Conservation (phyloP, 192 early-diverging fungal species). For the Obelidium mucronatum region DNA sequence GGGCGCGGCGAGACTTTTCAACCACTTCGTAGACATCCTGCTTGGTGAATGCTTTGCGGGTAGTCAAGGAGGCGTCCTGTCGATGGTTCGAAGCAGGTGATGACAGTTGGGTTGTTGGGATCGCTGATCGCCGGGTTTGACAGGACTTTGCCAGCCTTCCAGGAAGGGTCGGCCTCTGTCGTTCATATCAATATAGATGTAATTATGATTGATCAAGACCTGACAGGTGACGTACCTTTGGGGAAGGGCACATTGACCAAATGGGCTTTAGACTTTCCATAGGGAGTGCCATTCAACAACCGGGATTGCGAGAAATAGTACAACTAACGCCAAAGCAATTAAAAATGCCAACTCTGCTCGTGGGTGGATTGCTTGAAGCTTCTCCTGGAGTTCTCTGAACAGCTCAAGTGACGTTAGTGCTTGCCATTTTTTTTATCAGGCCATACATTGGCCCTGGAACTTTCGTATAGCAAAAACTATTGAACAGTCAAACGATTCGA, state of each 20-base stretch:
- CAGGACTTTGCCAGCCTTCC: not conserved
- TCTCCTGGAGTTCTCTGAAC: not conserved
- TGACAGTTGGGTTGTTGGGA: constrained; percentile 54
- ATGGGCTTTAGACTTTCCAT: constrained; percentile 13
- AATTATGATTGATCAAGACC: not conserved
- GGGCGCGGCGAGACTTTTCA: constrained; percentile 65
- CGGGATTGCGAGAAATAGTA: not conserved
- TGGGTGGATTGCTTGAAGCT: not conserved
- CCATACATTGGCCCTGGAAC: too few relatives aligned
- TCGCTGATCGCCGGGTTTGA: constrained; percentile 1
- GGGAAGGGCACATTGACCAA: constrained; percentile 25
- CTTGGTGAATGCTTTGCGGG: constrained; percentile 61
- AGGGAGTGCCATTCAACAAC: not conserved
- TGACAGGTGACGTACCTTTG: not conserved
- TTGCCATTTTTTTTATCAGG: too few relatives aligned
- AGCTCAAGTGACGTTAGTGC: too few relatives aligned
- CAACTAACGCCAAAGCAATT: not conserved
- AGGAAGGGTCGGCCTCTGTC: not conserved
- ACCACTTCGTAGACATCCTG: constrained; percentile 67
- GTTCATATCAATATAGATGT: not conserved
- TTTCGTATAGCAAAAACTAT: too few relatives aligned
- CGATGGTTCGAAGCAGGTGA: constrained; percentile 86
- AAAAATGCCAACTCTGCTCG: not conserved
- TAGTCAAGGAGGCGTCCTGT: constrained; percentile 77
- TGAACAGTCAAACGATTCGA: too few relatives aligned